A percentile compares a stretch with the other conserved stretches of the same genome.
Evolutionary conservation across 1,284 basidiomycete genomes (phyloP).

Genomic region (Irpex lacteus): DNA sequence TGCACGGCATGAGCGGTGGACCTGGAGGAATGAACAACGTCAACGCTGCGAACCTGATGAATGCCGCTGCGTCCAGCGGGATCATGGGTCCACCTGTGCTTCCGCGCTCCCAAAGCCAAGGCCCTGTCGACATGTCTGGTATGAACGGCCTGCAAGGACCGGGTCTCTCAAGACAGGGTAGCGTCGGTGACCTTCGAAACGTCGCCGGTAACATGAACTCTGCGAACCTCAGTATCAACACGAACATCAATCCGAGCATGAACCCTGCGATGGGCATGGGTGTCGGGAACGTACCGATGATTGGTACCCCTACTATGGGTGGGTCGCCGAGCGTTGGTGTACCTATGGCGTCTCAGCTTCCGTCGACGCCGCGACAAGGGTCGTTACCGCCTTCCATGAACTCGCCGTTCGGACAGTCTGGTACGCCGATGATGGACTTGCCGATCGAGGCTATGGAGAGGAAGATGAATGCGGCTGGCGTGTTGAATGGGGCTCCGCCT

Average conservation of each 20-base stretch:
- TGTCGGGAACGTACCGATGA: not conserved
- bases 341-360: not conserved
- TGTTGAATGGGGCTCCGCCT: slow-evolving; percentile 7
- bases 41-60: no score
- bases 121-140: slow-evolving; percentile 9
- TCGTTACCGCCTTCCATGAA: slow-evolving; percentile 22
- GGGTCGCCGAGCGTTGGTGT: slow-evolving; percentile 7
- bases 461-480: slow-evolving; percentile 9
- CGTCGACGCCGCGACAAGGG: slow-evolving; percentile 17
- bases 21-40: not conserved
- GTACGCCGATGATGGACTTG: slow-evolving; percentile 6
- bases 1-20: slow-evolving; percentile 4
- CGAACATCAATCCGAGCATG: slow-evolving; percentile 17
- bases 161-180: slow-evolving; percentile 9
- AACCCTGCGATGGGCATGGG: slow-evolving; percentile 18
- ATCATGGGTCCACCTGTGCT: slow-evolving; percentile 27
- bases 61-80: slow-evolving; percentile 9
- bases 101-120: slow-evolving; percentile 16
- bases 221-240: slow-evolving; percentile 21
- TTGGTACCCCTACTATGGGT: not conserved
- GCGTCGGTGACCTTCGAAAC: slow-evolving; percentile 4
- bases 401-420: slow-evolving; percentile 18
- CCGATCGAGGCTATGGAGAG: slow-evolving; percentile 9
- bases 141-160: slow-evolving; percentile 4
- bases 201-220: slow-evolving; percentile 3